Evolutionary conservation across 208 protist species (phyloP).

Genomic region (Acanthamoeba polyphaga): DNA sequence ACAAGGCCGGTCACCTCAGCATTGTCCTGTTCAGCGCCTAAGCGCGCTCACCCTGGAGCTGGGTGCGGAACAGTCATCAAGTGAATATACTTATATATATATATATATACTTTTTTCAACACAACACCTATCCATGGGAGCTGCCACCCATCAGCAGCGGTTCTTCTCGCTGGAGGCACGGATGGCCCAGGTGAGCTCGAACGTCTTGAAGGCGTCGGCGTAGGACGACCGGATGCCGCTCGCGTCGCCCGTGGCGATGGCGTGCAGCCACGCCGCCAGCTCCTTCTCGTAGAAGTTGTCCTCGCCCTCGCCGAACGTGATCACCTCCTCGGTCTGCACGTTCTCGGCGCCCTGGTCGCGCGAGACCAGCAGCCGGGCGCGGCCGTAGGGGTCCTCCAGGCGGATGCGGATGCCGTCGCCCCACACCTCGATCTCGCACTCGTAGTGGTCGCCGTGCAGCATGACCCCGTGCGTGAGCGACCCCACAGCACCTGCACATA

Average conservation of each 20-base stretch:
- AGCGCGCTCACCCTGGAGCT: background rate
- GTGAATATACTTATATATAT: too few species aligned
- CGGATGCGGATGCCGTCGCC: conserved; percentile 42
- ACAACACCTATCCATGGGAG: too few species aligned
- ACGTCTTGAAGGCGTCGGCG: conserved; percentile 72
- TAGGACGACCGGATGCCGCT: conserved; percentile 25
- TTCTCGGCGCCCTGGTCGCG: background rate
- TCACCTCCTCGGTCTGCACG: background rate
- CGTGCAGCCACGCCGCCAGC: background rate
- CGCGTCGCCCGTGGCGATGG: conserved; percentile 29
- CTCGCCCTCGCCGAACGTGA: background rate
- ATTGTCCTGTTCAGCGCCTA: background rate
- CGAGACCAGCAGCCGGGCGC: background rate
- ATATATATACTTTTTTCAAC: too few species aligned
- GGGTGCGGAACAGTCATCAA: too few species aligned
- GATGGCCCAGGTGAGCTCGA: conserved; percentile 69
- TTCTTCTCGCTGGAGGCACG: conserved; percentile 34
- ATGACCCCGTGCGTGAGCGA: background rate
- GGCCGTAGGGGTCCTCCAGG: conserved; percentile 26
- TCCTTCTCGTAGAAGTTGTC: conserved; percentile 64
- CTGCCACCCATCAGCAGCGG: background rate
- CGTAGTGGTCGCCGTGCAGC: conserved; percentile 40
- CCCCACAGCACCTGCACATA: background rate
- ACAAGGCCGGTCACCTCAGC: background rate
- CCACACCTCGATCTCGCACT: conserved; percentile 54